These are phyloP conservation scores for Saccharomycopsis phalli DNA, from an alignment of 1,139 yeast species.

Conservation along the genomic window DNA sequence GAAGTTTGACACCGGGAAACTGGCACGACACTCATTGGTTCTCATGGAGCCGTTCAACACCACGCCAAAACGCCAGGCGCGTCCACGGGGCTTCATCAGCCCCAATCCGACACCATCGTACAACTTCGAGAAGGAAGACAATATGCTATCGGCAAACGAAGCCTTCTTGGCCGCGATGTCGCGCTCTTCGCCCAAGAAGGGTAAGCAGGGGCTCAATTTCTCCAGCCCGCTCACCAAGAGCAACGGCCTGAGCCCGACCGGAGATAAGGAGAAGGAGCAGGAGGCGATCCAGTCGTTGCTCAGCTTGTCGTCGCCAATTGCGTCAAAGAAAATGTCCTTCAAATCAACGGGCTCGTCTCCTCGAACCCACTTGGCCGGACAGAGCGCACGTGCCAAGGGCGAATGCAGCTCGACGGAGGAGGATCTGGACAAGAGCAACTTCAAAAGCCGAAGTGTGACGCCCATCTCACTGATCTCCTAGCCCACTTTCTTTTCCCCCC, in stretches of 20 bases:
- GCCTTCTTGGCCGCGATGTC: constrained; percentile 19
- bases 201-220: not conserved
- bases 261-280: constrained; percentile 15
- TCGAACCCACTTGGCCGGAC: not conserved
- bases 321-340: constrained; percentile 4
- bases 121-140: constrained; percentile 18
- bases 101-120: constrained; percentile 5
- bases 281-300: constrained; percentile 19
- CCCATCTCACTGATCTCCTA: constrained; percentile 1
- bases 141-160: constrained; percentile 18
- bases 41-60: constrained; percentile 19
- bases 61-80: constrained; percentile 9
- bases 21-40: constrained; percentile 1
- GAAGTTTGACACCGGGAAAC: no score
- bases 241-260: no score
- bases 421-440: not conserved
- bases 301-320: constrained; percentile 14
- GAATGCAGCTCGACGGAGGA: constrained; percentile 14
- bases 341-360: not conserved
- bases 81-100: not conserved
- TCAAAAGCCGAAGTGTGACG: not conserved
- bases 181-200: constrained; percentile 13
- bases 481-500: no score
- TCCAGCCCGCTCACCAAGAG: constrained; percentile 4
- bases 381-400: not conserved